Conservation (phyloP, 2,329 filamentous ascomycete species). For the Pseudogymnoascus sp. region DNA sequence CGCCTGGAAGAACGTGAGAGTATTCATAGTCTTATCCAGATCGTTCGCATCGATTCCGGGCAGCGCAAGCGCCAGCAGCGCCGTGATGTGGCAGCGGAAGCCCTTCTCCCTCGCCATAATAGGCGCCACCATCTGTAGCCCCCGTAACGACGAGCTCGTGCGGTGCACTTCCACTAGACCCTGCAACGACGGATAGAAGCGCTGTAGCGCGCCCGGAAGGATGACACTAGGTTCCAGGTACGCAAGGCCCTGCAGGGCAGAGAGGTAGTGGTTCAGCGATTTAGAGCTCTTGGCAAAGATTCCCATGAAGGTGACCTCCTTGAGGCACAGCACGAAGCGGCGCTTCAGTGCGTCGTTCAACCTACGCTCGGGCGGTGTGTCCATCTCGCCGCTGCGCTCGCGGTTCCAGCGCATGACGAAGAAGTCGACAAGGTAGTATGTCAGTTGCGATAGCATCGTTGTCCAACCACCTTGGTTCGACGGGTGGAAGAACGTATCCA, state of each 20-base stretch:
- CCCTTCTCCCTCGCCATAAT: constrained; percentile 89
- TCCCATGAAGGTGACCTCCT: constrained; percentile 95
- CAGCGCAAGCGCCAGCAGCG: constrained; percentile 81
- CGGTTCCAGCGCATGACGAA: constrained; percentile 98
- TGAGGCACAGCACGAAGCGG: constrained; percentile 81
- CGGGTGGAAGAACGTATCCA: constrained; percentile 98
- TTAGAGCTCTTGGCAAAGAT: constrained; percentile 93
- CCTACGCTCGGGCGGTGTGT: constrained; percentile 70
- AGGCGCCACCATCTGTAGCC: constrained; percentile 84
- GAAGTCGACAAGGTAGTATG: constrained; percentile 87
- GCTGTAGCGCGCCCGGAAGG: constrained; percentile 83
- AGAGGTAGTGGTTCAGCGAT: constrained; percentile 85
- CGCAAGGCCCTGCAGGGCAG: constrained; percentile 79
- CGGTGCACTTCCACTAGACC: constrained; percentile 95
- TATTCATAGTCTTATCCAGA: constrained; percentile 90
- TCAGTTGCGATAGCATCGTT: constrained; percentile 78
- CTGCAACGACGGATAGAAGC: constrained; percentile 95
- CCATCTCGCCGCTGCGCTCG: constrained; percentile 86
- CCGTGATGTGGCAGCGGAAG: constrained; percentile 94
- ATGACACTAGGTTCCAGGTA: constrained; percentile 89
- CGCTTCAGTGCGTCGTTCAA: constrained; percentile 76
- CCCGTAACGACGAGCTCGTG: constrained; percentile 86
- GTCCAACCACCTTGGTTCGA: constrained; percentile 95
- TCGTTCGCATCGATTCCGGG: constrained; percentile 98
- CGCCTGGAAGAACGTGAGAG: constrained; percentile 88